These are phyloP conservation scores for Acer saccharum DNA, from an alignment of 345 rosid species.

Conservation along the genomic window DNA sequence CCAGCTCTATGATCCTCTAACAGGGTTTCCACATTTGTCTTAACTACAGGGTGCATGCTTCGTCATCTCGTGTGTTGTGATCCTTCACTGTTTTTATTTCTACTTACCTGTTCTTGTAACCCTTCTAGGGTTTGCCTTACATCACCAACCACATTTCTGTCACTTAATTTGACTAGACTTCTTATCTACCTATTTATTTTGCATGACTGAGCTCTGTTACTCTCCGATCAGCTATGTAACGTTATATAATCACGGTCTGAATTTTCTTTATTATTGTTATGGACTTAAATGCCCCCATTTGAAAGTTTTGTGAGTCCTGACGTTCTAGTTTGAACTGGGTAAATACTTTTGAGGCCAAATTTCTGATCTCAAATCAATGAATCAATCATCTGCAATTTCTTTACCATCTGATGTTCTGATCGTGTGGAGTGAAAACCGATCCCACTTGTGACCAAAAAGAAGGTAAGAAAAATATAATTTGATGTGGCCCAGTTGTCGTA, in stretches of 20 bases:
- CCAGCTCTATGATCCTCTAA: background rate
- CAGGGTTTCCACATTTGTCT: constrained; percentile 19
- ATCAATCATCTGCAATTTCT: background rate
- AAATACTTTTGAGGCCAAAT: background rate
- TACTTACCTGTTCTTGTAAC: background rate
- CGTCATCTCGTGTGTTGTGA: background rate
- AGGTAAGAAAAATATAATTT: background rate
- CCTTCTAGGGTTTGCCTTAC: background rate
- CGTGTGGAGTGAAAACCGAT: background rate
- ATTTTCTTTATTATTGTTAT: no score
- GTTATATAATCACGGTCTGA: no score
- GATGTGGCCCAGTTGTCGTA: background rate
- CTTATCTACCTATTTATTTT: background rate
- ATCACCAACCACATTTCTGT: background rate
- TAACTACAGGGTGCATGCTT: background rate
- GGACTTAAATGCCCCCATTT: no score
- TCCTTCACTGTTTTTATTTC: background rate
- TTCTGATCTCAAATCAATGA: background rate
- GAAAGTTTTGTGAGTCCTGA: no score
- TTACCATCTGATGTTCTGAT: background rate
- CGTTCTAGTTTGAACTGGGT: no score
- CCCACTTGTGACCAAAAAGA: background rate
- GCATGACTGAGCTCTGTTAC: background rate
- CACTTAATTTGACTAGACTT: background rate
- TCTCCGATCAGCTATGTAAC: no score